Base-by-base conservation (phyloP, 1,284 basidiomycete species). In the Singerocomus inundabilis region DNA sequence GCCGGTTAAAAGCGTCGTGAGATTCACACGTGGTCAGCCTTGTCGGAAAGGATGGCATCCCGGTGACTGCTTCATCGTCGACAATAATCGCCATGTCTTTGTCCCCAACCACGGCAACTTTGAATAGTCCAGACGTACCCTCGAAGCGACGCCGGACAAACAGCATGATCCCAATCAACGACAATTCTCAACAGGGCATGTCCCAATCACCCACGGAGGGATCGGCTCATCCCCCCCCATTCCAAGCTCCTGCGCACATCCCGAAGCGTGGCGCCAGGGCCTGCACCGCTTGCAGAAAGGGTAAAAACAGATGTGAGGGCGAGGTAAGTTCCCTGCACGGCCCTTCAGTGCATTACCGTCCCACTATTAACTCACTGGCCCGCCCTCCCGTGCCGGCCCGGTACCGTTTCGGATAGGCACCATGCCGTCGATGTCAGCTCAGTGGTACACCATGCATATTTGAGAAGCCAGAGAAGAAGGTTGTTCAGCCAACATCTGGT, bases 281-380 rank as follows among this genome's bases (percentile, higher is more conserved):
- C 51, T 90, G 87, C 69, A 89, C 88, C 29, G 81, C 84, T 60
- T 89, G 91, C 70, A 83, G 91, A 61, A 90, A 88, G 71, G 91
- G 92, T 46, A 95, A 95, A 77, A 95, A 94, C 74, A 78, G 92
- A 64, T 95, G 92, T 66, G 93, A 95, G 75, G 88, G 88, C 67
- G 90, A 92, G 79, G 87, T 87, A 54, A 57, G 71, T 57, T 62
- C 55, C 71, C 53, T 53, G 28, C 33, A 33, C 42, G 49, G 49
- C 58, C 66, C 49, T 62, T 45, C n/a, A n/a, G n/a, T 45, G 36
- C 28, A 15, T 62, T 56, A 55, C 60, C 67, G 64, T 53, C 59
- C 57, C 56, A 52, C 57, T 51, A 52, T 60, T 60, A 37, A 61
- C 76, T 78, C 70, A 75, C 73, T 76, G 77, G 78, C 73, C 84